Conservation (phyloP, 306 rosid species). For the Acacia melanoxylon region DNA sequence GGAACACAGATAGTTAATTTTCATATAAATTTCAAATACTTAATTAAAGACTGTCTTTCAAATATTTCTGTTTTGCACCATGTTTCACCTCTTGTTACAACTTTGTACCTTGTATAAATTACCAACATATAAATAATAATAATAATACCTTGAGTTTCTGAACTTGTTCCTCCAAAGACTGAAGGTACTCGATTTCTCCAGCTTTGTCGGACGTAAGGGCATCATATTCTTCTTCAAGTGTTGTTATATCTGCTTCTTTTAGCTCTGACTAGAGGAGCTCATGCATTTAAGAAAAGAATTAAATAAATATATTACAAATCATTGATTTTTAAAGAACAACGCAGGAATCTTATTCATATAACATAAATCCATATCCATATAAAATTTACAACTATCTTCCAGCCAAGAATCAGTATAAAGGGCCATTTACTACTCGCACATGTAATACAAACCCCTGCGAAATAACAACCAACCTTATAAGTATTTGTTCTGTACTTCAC, state of each 20-base stretch:
- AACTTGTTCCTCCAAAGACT: conserved; percentile 64
- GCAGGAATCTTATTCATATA: not conserved
- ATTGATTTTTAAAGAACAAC: too few species aligned
- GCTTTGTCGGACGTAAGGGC: conserved; percentile 67
- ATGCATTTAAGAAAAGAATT: conserved; percentile 22
- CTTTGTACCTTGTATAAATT: conserved; percentile 3
- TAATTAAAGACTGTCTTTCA: conserved; percentile 18
- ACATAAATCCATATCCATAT: not conserved
- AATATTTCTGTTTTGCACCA: conserved; percentile 18
- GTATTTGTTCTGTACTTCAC: conserved; percentile 51
- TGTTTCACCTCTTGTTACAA: not conserved
- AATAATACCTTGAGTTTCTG: conserved; percentile 62
- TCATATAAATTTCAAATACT: not conserved
- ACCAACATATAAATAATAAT: not conserved
- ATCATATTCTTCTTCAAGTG: conserved; percentile 70
- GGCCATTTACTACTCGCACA: too few species aligned
- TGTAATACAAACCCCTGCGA: not conserved
- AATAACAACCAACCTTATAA: conserved; percentile 61
- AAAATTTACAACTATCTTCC: not conserved
- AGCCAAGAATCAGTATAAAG: conserved; percentile 13
- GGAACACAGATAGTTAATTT: conserved; percentile 25
- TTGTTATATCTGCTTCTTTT: conserved; percentile 52
- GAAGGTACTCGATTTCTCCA: conserved; percentile 72
- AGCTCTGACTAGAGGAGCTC: conserved; percentile 62
- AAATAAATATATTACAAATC: conserved; percentile 16